phyloP scores from a whole-genome alignment of 2,329 filamentous ascomycete genomes.

The Epichloe coenophiala region DNA sequence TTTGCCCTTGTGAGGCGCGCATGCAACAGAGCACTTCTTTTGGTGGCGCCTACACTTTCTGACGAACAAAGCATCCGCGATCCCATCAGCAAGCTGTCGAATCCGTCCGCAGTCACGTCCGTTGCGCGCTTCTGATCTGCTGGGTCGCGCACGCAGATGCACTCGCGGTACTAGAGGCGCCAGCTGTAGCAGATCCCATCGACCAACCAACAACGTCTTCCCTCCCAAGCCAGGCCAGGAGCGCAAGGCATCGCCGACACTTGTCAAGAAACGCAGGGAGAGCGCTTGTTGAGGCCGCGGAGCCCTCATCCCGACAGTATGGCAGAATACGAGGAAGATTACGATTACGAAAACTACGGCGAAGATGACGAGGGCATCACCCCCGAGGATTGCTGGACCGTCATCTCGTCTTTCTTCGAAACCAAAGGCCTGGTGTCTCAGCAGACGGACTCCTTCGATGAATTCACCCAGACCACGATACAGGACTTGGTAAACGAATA shows the following conservation, averaged over 20 bases:
- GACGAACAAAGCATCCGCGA: conserved; percentile 1
- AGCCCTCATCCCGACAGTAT: conserved; percentile 20
- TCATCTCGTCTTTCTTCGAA: conserved; percentile 95
- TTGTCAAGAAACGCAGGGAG: neutral
- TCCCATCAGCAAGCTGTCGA: neutral
- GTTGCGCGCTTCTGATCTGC: conserved; percentile 7
- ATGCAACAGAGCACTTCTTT: neutral
- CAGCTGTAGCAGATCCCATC: conserved; percentile 11
- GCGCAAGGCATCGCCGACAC: neutral
- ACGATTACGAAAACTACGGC: conserved; percentile 56
- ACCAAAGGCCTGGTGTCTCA: conserved; percentile 91
- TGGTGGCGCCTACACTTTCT: conserved; percentile 1
- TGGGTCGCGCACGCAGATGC: conserved; percentile 17
- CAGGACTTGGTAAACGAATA: conserved; percentile 92
- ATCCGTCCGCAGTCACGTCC: neutral
- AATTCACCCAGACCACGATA: conserved; percentile 88
- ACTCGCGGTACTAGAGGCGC: conserved; percentile 19
- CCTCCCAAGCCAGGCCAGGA: neutral
- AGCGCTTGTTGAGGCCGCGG: neutral
- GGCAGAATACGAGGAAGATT: conserved; percentile 43
- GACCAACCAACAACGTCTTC: neutral
- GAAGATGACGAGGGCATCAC: conserved; percentile 64
- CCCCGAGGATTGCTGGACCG: conserved; percentile 92
- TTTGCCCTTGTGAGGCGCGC: neutral
- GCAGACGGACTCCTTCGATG: conserved; percentile 96